Percentiles rank a stretch among this genome's conserved stretches.
Evolutionary conservation across 768 basidiomycete species (phyloP).

Genomic region (Albatrellus ellisii): DNA sequence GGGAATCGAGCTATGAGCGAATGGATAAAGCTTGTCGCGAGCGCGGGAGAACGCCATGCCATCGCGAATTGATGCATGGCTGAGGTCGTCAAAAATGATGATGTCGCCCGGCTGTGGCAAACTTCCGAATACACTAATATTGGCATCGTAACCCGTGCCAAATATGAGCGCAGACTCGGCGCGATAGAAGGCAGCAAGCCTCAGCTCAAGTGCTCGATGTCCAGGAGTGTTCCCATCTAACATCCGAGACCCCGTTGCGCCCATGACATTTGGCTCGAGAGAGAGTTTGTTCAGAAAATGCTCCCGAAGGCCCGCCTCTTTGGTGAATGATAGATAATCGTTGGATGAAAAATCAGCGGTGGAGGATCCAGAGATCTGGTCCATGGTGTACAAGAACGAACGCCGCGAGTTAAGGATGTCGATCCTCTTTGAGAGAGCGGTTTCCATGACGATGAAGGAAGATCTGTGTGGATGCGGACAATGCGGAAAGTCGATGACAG

Average conservation of each 20-base stretch:
- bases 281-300: slow-evolving; percentile 21
- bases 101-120: slow-evolving; percentile 32
- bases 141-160: slow-evolving; percentile 42
- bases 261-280: slow-evolving; percentile 20
- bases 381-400: neutral
- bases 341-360: slow-evolving; percentile 30
- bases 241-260: slow-evolving; percentile 38
- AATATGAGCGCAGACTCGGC: slow-evolving; percentile 33
- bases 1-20: slow-evolving; percentile 33
- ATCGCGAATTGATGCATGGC: slow-evolving; percentile 40
- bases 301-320: slow-evolving; percentile 20
- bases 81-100: slow-evolving; percentile 39
- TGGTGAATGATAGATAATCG: slow-evolving; percentile 36
- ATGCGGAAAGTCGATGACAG: too few species aligned
- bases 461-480: neutral
- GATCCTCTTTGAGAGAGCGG: neutral
- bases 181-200: slow-evolving; percentile 25
- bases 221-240: slow-evolving; percentile 27
- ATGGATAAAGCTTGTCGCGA: slow-evolving; percentile 17
- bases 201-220: slow-evolving; percentile 29
- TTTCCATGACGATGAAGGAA: neutral
- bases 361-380: neutral
- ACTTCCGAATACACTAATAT: slow-evolving; percentile 32
- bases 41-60: slow-evolving; percentile 30
- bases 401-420: neutral